These are phyloP conservation scores for Knufia fluminis DNA, from an alignment of 2,329 filamentous ascomycete species.

Conservation along the genomic window DNA sequence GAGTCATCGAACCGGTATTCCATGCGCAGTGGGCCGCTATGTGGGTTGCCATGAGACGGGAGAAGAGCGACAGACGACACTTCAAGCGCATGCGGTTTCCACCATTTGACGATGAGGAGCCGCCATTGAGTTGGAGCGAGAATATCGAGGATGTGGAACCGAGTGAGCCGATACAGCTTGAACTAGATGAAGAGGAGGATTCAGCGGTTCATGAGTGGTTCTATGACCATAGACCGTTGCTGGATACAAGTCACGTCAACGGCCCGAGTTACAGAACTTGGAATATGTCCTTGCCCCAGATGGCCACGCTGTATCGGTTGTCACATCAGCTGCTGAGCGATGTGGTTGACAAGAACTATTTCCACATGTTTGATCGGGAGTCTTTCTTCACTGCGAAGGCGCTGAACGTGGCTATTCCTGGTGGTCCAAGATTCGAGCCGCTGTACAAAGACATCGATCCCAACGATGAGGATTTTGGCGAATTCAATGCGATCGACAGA, in stretches of 20 bases:
- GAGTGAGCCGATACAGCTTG: slow-evolving; percentile 95
- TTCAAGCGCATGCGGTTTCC: slow-evolving; percentile 99
- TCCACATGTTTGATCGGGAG: slow-evolving; percentile 91
- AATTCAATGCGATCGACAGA: slow-evolving; percentile 98
- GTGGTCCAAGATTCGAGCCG: slow-evolving; percentile 91
- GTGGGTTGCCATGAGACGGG: slow-evolving; percentile 97
- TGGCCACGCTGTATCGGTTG: slow-evolving; percentile 88
- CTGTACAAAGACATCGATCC: slow-evolving; percentile 98
- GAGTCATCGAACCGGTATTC: slow-evolving; percentile 95
- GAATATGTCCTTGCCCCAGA: slow-evolving; percentile 88
- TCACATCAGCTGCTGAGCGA: slow-evolving; percentile 87
- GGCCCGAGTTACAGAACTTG: slow-evolving; percentile 93
- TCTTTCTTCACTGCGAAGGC: slow-evolving; percentile 95
- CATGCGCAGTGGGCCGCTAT: slow-evolving; percentile 99
- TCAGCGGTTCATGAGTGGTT: slow-evolving; percentile 91
- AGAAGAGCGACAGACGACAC: slow-evolving; percentile 89
- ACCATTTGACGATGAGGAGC: slow-evolving; percentile 97
- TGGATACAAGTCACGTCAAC: slow-evolving; percentile 89
- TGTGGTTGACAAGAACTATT: slow-evolving; percentile 92
- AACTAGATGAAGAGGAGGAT: slow-evolving; percentile 90
- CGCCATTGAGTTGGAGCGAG: slow-evolving; percentile 93
- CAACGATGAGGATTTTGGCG: slow-evolving; percentile 97
- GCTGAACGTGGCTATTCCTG: slow-evolving; percentile 93
- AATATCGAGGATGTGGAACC: slow-evolving; percentile 99
- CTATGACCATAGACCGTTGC: slow-evolving; percentile 83